A percentile compares a stretch with the other conserved stretches of the same genome.
Conservation (phyloP, 2,329 filamentous ascomycete genomes). For the Fusarium xylarioides region DNA sequence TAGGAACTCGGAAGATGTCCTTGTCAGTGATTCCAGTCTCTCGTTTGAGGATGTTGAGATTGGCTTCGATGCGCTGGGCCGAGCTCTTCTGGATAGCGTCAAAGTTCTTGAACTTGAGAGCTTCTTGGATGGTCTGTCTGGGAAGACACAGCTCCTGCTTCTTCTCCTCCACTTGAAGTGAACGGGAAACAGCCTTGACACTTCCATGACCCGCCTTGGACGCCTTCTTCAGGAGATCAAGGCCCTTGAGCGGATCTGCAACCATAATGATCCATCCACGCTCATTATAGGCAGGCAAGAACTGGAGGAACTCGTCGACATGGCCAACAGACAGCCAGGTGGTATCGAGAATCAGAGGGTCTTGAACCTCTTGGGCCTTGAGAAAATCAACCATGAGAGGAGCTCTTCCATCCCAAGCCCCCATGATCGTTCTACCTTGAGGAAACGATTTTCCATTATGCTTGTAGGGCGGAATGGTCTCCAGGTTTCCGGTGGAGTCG, state of each 20-base stretch:
- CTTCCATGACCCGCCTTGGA: constrained; percentile 23
- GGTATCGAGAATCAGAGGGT: constrained; percentile 47
- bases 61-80: constrained; percentile 31
- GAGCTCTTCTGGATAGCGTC: constrained; percentile 10
- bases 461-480: constrained; percentile 49
- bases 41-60: constrained; percentile 33
- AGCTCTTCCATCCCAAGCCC: constrained; percentile 7
- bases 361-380: constrained; percentile 47
- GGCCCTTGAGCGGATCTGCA: constrained; percentile 34
- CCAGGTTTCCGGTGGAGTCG: constrained; percentile 47
- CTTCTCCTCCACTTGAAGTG: not conserved
- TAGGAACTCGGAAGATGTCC: constrained; percentile 38
- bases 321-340: constrained; percentile 42
- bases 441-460: constrained; percentile 32
- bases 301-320: constrained; percentile 45
- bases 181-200: constrained; percentile 24
- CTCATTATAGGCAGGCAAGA: constrained; percentile 38
- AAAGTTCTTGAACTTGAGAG: constrained; percentile 19
- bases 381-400: constrained; percentile 44
- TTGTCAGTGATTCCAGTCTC: constrained; percentile 39
- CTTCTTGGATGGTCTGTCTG: constrained; percentile 23
- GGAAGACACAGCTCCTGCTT: not conserved
- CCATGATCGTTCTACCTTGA: constrained; percentile 34
- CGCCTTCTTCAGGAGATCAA: constrained; percentile 33
- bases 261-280: constrained; percentile 40